Conservation (phyloP, 495 filamentous ascomycete genomes). For the Tuber melanosporum region DNA sequence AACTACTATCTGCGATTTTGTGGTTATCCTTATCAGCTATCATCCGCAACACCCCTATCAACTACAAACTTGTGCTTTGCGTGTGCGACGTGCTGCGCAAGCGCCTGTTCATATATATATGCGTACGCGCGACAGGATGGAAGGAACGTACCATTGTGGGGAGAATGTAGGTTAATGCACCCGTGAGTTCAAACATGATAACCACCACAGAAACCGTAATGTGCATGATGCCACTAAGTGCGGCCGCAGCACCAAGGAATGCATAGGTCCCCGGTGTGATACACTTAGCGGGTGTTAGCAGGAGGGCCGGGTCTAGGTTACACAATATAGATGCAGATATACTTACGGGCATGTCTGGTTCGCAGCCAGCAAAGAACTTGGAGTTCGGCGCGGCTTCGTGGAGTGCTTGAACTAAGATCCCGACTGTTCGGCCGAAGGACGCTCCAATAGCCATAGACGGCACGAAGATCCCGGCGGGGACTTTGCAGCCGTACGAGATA, state of each 20-base stretch:
- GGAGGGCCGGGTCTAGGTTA: neutral
- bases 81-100: neutral
- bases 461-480: conserved; percentile 95
- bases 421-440: conserved; percentile 87
- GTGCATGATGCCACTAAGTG: conserved; percentile 96
- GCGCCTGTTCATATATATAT: conserved; percentile 2
- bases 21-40: conserved; percentile 24
- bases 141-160: conserved; percentile 70
- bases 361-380: conserved; percentile 76
- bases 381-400: conserved; percentile 76
- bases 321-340: neutral
- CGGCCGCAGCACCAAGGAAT: conserved; percentile 87
- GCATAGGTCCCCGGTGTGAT: conserved; percentile 96
- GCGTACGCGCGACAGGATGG: neutral
- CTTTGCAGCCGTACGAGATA: conserved; percentile 96
- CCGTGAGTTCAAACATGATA: conserved; percentile 97
- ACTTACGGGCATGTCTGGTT: conserved; percentile 68
- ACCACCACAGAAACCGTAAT: conserved; percentile 94
- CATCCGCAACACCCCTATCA: conserved; percentile 25
- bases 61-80: neutral
- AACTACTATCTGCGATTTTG: conserved; percentile 62
- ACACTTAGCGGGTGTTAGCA: conserved; percentile 46
- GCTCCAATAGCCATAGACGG: conserved; percentile 97
- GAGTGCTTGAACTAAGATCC: conserved; percentile 84
- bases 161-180: conserved; percentile 88